These are phyloP conservation scores for Reutealis trisperma DNA, from an alignment of 345 rosid species.

Conservation along the genomic window DNA sequence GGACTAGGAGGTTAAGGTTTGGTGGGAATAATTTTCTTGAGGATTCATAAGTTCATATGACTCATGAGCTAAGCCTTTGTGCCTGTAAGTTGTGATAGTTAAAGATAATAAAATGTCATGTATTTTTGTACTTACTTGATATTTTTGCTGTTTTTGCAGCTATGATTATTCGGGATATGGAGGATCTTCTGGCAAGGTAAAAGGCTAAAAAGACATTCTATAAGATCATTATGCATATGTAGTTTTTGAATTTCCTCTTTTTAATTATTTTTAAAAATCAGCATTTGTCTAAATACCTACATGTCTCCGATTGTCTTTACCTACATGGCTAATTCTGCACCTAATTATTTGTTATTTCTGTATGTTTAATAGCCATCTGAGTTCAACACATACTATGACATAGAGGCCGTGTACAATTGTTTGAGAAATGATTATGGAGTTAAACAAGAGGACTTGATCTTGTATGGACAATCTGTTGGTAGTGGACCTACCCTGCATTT, in stretches of 20 bases:
- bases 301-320: neutral
- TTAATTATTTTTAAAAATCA: too few relatives aligned
- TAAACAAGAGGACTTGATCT: slow-evolving; percentile 76
- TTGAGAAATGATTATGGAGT: slow-evolving; percentile 68
- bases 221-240: neutral
- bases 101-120: neutral
- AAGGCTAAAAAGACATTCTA: neutral
- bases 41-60: neutral
- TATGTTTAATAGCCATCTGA: slow-evolving; percentile 69
- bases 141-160: slow-evolving; percentile 45
- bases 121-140: neutral
- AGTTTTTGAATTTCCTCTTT: too few relatives aligned
- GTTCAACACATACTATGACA: slow-evolving; percentile 88
- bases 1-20: neutral
- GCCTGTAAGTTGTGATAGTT: neutral
- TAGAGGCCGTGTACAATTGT: slow-evolving; percentile 85
- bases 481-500: slow-evolving; percentile 94
- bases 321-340: neutral
- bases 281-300: neutral
- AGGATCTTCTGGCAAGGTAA: slow-evolving; percentile 96
- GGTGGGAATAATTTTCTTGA: neutral
- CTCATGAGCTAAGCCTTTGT: neutral
- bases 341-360: slow-evolving; percentile 22
- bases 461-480: slow-evolving; percentile 97
- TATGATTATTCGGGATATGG: slow-evolving; percentile 99